Evolutionary conservation across 2,329 filamentous ascomycete species (phyloP).

Genomic region (Drechmeria coniospora): DNA sequence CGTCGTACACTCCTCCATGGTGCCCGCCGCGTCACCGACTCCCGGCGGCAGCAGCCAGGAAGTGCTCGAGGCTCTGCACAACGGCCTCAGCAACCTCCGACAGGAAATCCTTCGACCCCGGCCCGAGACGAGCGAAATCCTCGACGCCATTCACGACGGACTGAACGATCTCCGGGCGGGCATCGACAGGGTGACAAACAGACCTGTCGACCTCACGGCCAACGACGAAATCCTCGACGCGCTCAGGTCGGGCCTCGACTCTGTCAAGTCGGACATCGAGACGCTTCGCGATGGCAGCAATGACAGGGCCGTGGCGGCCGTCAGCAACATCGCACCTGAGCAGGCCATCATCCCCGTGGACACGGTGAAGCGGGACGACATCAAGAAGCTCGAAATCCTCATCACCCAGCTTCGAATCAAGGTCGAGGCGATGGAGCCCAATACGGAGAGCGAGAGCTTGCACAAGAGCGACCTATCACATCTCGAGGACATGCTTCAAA

Average conservation of each 20-base stretch:
- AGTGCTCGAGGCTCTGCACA: constrained; percentile 53
- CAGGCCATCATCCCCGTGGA: constrained; percentile 25
- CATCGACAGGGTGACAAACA: constrained; percentile 64
- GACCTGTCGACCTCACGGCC: constrained; percentile 66
- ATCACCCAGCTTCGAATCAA: constrained; percentile 73
- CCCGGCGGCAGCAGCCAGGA: constrained; percentile 37
- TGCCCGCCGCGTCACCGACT: constrained; percentile 42
- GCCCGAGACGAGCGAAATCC: constrained; percentile 67
- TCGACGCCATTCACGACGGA: constrained; percentile 82
- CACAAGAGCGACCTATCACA: constrained; percentile 38
- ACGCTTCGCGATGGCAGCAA: constrained; percentile 47
- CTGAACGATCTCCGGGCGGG: constrained; percentile 61
- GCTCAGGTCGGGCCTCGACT: constrained; percentile 65
- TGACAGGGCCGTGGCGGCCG: constrained; percentile 32
- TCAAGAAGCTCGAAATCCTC: constrained; percentile 73
- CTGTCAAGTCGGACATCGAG: constrained; percentile 64
- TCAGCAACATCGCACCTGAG: constrained; percentile 10
- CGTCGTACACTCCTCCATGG: constrained; percentile 54
- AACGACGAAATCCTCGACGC: constrained; percentile 84
- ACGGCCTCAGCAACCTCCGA: constrained; percentile 59
- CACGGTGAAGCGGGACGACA: constrained; percentile 50
- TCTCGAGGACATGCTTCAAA: constrained; percentile 35
- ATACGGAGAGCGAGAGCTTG: constrained; percentile 14
- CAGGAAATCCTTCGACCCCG: constrained; percentile 55
- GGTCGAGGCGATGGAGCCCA: constrained; percentile 42